Conservation (phyloP, 441 rosid genomes). For the Erysimum cheiri region DNA sequence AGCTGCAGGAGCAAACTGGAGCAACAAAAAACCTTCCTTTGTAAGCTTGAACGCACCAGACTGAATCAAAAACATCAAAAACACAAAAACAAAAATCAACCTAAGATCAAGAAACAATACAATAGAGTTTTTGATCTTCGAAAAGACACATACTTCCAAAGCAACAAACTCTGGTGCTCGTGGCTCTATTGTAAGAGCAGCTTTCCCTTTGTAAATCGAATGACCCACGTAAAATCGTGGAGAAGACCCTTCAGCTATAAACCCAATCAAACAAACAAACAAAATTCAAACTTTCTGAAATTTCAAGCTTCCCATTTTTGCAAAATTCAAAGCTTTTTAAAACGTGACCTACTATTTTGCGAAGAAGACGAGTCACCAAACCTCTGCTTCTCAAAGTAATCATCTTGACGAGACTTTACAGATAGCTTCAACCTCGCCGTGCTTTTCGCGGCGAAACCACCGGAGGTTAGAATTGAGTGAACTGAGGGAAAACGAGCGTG, state of each 20-base stretch:
- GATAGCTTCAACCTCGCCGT: constrained; percentile 42
- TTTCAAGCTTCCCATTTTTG: neutral
- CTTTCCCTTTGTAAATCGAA: constrained; percentile 96
- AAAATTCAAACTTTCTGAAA: constrained; percentile 5
- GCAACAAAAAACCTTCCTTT: constrained; percentile 72
- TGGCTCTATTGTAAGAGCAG: constrained; percentile 86
- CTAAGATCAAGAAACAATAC: neutral
- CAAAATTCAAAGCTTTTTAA: neutral
- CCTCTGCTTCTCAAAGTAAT: constrained; percentile 60
- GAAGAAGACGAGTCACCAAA: constrained; percentile 44
- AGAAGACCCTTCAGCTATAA: constrained; percentile 52
- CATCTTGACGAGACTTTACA: constrained; percentile 65
- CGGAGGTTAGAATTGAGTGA: constrained; percentile 29
- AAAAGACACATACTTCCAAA: constrained; percentile 58
- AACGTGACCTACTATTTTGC: constrained; percentile 34
- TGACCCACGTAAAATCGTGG: constrained; percentile 73
- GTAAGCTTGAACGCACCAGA: constrained; percentile 81
- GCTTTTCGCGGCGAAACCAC: constrained; percentile 34
- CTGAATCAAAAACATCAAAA: constrained; percentile 47
- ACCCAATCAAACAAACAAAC: constrained; percentile 14
- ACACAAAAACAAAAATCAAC: neutral
- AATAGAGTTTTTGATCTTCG: neutral
- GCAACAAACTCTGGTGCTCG: constrained; percentile 80
- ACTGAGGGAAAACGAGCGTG: constrained; percentile 35
- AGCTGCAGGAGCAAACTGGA: constrained; percentile 92